Base-by-base conservation (phyloP, 495 filamentous ascomycete genomes). In the Aspergillus cristatus region DNA sequence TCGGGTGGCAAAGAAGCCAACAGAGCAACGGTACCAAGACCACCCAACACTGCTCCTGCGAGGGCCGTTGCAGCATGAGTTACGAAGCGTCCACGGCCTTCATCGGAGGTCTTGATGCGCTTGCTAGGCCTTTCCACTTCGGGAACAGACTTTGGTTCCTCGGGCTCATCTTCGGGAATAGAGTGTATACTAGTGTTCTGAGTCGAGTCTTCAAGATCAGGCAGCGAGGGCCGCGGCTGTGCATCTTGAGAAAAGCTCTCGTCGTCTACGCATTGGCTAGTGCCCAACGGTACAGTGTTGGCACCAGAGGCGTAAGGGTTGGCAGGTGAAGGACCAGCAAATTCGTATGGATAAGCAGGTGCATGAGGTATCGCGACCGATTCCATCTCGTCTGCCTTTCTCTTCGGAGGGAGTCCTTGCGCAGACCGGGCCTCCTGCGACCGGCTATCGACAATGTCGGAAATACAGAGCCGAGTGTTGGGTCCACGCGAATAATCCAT, bases 11-110 rank as follows among this genome's bases (percentile, higher is more conserved):
- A 54, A 15, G 63, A 51, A 3, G 72, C 69, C 25, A 75, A 52
- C 18, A 60, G 49, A 20, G 64, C 70, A 47, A 75, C 61, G 30
- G 70, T 64, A 15, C 68, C 67, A 32, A 75, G 53, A 33, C 67
- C 60, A 35, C 71, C 71, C 28, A 71, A 51, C 14, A 71, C 43
- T 14, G 60, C 65, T 22, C 71, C 64, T 11, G 67, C 45, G 2
- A 66, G 37, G 22, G 69, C 68, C 28, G 66, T 65, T 14, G 64
- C 52, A 12, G 68, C 64, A 41, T 69, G 65, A 32, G 46, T 62
- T 20, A 50, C 54, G 28, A 68, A 25, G 15, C 32, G 48, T 11
- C 34, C n/a, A 29, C 48, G 37, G 0, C 40, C 14, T 2, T 42
- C 33, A 6, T 43, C 38, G 4, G 44, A 39, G 10, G 44, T 45